Evolutionary conservation across 495 filamentous ascomycete species (phyloP), one percentile per base, ranked within the genome.

Genomic region (Penicillium maclennaniae): DNA sequence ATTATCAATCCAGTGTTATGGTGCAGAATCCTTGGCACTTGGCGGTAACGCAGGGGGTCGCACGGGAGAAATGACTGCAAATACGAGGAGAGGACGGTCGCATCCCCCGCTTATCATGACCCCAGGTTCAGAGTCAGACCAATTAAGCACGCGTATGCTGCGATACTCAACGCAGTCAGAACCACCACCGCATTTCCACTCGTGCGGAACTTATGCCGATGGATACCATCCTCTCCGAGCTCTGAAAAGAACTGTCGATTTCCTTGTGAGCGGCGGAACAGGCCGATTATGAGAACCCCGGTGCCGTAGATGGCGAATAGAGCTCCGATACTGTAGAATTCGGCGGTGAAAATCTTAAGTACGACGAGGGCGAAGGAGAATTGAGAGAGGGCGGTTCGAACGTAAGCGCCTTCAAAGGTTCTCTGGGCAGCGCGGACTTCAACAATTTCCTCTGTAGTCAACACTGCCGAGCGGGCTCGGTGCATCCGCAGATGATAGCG

Each of bases 351-450:
- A 69, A 98, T 95, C 73, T 92, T 95, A 45, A 98, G 83, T 8
- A 98, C 87, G 53, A 98, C 84, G 16, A 98, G 84, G 40, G 92
- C 84, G 64, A 98, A 97, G 45, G 85, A 89, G 79, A 97, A 97
- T 68, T 97, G 92, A 3, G 86, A 87, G 28, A 97, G 84, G 0
- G 92, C 89, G 0, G 93, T 98, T 46, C 93, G 90, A 55, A 96
- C 83, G 72, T 98, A 98, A 28, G 93, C 95, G 1, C 93, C 93
- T 75, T 97, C 93, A 59, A 97, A 98, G 15, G 93, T 98, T 16
- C 93, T 82, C 69, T 98, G 93, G 5, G 92, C 87, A 0, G 92
- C 92, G 51, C 92, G 89, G 60, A 97, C 87, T 66, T 97, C 92
- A 47, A 96, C 88, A 10, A 98, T 82, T 65, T 98, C 93, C 55